Evolutionary conservation across 176 grass and related monocot species (phyloP), one percentile per base, ranked within the genome.

Genomic region (Pontederia crassipes): DNA sequence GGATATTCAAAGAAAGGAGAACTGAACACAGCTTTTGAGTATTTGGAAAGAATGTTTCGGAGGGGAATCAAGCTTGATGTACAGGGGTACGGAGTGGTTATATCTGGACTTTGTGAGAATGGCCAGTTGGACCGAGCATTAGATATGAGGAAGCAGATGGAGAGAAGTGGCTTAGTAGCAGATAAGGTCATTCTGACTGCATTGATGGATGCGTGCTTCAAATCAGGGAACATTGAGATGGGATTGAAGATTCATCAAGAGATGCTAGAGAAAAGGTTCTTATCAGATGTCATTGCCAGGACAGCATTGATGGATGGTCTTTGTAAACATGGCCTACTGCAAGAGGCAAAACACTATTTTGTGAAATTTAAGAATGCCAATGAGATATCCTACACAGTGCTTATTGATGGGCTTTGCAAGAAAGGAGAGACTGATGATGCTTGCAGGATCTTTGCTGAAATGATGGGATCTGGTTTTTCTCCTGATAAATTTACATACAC

Each of bases 361-460:
- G 26, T 54, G 13, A 67, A 67, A 32, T 49, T n/a, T 4, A 18
- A 55, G 55, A 14, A 68, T 45, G 51, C 15, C 18, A 68, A 68
- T 68, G 65, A 55, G 48, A 29, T 68, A 45, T 49, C 47, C 6
- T 65, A 65, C 20, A 50, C 62, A 1, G 62, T 28, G 17, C 62
- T 65, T 65, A 49, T 68, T 12, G 52, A 68, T 68, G 65, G 50
- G 50, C 29, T 68, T 26, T 68, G 65, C 52, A 68, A 68, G 29
- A n/a, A 45, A 55, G 52, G 65, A 50, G 51, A 68, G 9, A 55
- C 45, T 13, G 12, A 45, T 55, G 50, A 68, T 54, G 65, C 65
- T 35, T 15, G 55, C 9, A 68, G 55, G 4, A 11, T 68, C 27
- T 55, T 68, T 12, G 29, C 18, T 28, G 28, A 68, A 40, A 56